Evolutionary conservation across 1,139 yeast species (phyloP).

Genomic region (Suhomyces bribrorum): DNA sequence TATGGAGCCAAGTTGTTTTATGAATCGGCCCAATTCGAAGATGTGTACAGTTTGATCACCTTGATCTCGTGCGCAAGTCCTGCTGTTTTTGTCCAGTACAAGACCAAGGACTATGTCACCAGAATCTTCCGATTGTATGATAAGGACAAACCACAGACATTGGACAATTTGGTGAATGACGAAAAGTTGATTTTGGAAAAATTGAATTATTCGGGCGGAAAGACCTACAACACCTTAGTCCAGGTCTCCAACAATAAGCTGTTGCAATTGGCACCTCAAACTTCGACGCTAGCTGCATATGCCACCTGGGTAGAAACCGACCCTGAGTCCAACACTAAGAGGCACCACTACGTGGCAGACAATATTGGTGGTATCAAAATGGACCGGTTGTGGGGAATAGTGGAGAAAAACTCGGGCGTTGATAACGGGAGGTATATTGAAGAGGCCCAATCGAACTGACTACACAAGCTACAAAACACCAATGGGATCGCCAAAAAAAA

Average conservation of each 20-base stretch:
- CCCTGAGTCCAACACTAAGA: conserved; percentile 33
- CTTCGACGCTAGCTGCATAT: conserved; percentile 48
- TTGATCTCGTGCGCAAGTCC: conserved; percentile 47
- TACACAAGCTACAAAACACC: too few species aligned
- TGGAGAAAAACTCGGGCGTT: conserved; percentile 64
- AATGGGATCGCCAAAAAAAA: background rate
- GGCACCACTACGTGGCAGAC: conserved; percentile 62
- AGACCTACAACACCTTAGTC: conserved; percentile 61
- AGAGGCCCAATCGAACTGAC: background rate
- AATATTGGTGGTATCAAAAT: conserved; percentile 78
- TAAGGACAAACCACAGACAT: conserved; percentile 61
- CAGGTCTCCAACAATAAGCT: conserved; percentile 44
- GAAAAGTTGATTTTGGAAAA: conserved; percentile 73
- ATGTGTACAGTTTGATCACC: conserved; percentile 49
- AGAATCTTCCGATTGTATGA: conserved; percentile 71
- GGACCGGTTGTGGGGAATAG: conserved; percentile 83
- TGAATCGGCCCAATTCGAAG: conserved; percentile 59
- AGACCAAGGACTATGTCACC: conserved; percentile 68
- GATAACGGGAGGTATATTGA: conserved; percentile 61
- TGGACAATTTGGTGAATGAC: conserved; percentile 58
- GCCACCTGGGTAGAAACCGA: conserved; percentile 58
- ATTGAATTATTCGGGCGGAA: conserved; percentile 65
- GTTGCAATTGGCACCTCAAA: conserved; percentile 38
- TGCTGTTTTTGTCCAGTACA: conserved; percentile 51
- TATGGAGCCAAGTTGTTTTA: conserved; percentile 57